Percentiles rank a stretch among this genome's conserved stretches.
These are phyloP conservation scores for Acacia melanoxylon DNA, from an alignment of 306 rosid genomes.

Conservation along the genomic window DNA sequence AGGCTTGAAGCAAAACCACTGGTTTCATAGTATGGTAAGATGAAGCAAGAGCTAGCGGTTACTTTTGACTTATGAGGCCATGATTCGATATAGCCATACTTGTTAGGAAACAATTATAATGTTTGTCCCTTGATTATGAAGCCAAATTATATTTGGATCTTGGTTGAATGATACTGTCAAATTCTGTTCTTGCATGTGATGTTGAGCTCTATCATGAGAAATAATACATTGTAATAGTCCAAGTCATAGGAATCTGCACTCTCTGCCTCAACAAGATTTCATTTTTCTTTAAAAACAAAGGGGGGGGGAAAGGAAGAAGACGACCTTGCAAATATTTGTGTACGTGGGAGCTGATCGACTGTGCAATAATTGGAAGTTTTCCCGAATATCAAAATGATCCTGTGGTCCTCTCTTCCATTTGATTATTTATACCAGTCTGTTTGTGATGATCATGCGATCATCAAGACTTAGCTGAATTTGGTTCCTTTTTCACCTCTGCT, in stretches of 20 bases:
- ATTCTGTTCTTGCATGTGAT: slow-evolving; percentile 4
- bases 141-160: slow-evolving; percentile 24
- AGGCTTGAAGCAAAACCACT: neutral
- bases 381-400: slow-evolving; percentile 15
- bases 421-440: slow-evolving; percentile 24
- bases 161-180: slow-evolving; percentile 1
- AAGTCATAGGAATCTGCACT: neutral
- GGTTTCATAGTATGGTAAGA: neutral
- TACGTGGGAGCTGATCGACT: slow-evolving; percentile 32
- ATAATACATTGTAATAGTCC: neutral
- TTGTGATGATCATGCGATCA: slow-evolving; percentile 40
- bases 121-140: slow-evolving; percentile 27
- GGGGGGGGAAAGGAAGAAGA: slow-evolving; percentile 29
- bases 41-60: slow-evolving; percentile 9
- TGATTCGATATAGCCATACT: neutral
- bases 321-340: slow-evolving; percentile 25
- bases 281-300: neutral
- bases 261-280: slow-evolving; percentile 14
- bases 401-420: slow-evolving; percentile 41
- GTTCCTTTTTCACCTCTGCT: slow-evolving; percentile 8
- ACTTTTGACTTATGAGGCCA: neutral
- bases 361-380: slow-evolving; percentile 31
- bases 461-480: neutral
- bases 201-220: neutral
- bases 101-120: slow-evolving; percentile 12